phyloP scores from a whole-genome alignment of 2,329 filamentous ascomycete genomes.

The Claviceps maximensis region DNA sequence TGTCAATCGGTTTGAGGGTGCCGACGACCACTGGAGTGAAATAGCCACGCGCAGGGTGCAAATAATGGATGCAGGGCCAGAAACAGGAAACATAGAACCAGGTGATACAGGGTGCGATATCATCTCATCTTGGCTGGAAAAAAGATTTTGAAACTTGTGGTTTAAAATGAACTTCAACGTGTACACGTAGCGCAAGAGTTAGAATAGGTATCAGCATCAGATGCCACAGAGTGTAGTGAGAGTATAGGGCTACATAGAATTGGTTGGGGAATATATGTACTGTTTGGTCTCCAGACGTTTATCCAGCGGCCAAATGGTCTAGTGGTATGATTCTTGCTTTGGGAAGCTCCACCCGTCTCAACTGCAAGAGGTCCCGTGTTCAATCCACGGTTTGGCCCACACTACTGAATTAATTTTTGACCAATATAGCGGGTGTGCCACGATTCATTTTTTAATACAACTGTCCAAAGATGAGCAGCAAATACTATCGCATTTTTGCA shows the following conservation, averaged over 20 bases:
- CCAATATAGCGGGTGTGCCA: too few relatives aligned
- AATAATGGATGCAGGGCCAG: conserved; percentile 22
- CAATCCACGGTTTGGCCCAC: conserved; percentile 18
- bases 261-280: too few relatives aligned
- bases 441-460: too few relatives aligned
- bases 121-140: conserved; percentile 19
- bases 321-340: conserved; percentile 24
- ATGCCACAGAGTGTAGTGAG: too few relatives aligned
- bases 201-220: not conserved
- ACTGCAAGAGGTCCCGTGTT: conserved; percentile 22
- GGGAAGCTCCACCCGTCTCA: conserved; percentile 8
- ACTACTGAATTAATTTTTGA: conserved; percentile 6
- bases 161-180: not conserved
- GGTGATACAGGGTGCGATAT: conserved; percentile 13
- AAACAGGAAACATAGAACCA: conserved; percentile 15
- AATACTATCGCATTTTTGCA: too few relatives aligned
- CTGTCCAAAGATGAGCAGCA: too few relatives aligned
- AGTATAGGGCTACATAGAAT: too few relatives aligned
- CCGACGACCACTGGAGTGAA: conserved; percentile 19
- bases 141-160: conserved; percentile 1
- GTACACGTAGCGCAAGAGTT: not conserved
- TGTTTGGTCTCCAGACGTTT: too few relatives aligned
- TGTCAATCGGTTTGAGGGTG: conserved; percentile 23
- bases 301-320: conserved; percentile 18
- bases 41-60: conserved; percentile 27